These are phyloP conservation scores for Diplogelasinospora grovesii DNA, from an alignment of 495 filamentous ascomycete species.

Conservation along the genomic window DNA sequence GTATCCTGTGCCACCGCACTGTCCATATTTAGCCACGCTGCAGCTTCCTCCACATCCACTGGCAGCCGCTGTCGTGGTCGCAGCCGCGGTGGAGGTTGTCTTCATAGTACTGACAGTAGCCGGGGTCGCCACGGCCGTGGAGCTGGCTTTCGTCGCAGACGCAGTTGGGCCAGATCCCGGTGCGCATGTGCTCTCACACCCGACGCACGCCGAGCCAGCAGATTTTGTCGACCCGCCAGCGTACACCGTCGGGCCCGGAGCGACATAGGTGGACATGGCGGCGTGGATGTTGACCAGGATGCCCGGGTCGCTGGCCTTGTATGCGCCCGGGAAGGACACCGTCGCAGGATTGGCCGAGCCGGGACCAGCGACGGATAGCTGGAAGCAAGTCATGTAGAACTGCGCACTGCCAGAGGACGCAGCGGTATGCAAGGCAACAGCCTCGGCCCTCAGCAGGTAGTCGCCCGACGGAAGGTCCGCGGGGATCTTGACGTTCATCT, in stretches of 20 bases:
- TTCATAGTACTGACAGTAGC: conserved; percentile 14
- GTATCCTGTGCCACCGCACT: conserved; percentile 42
- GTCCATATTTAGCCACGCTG: conserved; percentile 29
- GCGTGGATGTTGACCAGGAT: conserved; percentile 45
- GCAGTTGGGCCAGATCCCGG: conserved; percentile 25
- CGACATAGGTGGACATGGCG: conserved; percentile 27
- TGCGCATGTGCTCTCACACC: conserved; percentile 35
- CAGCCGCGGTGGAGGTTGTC: conserved; percentile 7
- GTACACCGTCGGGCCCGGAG: conserved; percentile 37
- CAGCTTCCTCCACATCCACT: conserved; percentile 25
- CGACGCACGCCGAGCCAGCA: conserved; percentile 29
- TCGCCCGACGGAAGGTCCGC: conserved; percentile 41
- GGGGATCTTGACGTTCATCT: conserved; percentile 43
- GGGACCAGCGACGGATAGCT: conserved; percentile 31
- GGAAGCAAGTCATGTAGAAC: conserved; percentile 48
- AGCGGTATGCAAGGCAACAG: conserved; percentile 45
- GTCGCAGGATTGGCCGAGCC: conserved; percentile 31
- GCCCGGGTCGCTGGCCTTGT: conserved; percentile 41
- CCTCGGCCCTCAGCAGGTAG: conserved; percentile 48
- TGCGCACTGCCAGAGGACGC: conserved; percentile 34
- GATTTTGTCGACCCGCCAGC: conserved; percentile 30
- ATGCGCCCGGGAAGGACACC: conserved; percentile 42
- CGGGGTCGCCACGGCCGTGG: conserved; percentile 10
- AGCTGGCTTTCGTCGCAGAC: conserved; percentile 9
- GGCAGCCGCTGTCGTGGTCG: conserved; percentile 12